phyloP scores from a whole-genome alignment of 768 basidiomycete genomes.

The Kwoniella botswanensis region DNA sequence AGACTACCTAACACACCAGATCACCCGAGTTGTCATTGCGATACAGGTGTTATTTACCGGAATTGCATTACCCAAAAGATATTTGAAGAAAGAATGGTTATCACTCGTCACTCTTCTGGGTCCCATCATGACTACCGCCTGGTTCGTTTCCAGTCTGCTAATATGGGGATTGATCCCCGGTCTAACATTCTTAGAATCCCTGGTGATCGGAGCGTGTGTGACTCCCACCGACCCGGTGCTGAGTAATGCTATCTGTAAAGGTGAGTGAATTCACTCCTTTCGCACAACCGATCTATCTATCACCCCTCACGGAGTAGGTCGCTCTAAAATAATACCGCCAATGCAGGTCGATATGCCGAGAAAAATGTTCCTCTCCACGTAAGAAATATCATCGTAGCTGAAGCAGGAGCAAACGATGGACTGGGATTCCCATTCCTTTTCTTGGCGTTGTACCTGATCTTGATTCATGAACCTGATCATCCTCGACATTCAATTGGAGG shows the following conservation, averaged over 20 bases:
- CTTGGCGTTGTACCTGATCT: slow-evolving; percentile 57
- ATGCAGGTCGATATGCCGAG: slow-evolving; percentile 59
- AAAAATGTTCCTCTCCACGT: slow-evolving; percentile 59
- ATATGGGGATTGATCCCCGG: slow-evolving; percentile 59
- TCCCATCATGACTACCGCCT: slow-evolving; percentile 60
- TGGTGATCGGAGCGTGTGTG: slow-evolving; percentile 59
- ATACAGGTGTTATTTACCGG: slow-evolving; percentile 57
- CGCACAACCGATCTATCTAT: too few species aligned
- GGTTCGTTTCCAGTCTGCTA: slow-evolving; percentile 58
- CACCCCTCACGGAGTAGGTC: background rate
- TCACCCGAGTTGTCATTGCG: slow-evolving; percentile 59
- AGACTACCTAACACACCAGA: slow-evolving; percentile 45
- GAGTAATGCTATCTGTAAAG: slow-evolving; percentile 55
- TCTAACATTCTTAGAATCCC: slow-evolving; percentile 58
- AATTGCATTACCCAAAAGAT: slow-evolving; percentile 58
- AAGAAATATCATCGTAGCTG: slow-evolving; percentile 60
- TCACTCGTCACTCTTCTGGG: slow-evolving; percentile 57
- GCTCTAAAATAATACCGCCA: background rate
- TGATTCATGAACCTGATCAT: slow-evolving; percentile 50
- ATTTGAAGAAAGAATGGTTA: slow-evolving; percentile 55
- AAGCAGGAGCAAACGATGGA: slow-evolving; percentile 61
- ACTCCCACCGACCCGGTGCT: slow-evolving; percentile 61
- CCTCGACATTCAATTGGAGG: slow-evolving; percentile 49
- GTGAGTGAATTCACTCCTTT: slow-evolving; percentile 1
- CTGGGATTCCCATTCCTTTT: slow-evolving; percentile 60